phyloP scores from a whole-genome alignment of 129 eudicot genomes.

The Flaveria bidentis region DNA sequence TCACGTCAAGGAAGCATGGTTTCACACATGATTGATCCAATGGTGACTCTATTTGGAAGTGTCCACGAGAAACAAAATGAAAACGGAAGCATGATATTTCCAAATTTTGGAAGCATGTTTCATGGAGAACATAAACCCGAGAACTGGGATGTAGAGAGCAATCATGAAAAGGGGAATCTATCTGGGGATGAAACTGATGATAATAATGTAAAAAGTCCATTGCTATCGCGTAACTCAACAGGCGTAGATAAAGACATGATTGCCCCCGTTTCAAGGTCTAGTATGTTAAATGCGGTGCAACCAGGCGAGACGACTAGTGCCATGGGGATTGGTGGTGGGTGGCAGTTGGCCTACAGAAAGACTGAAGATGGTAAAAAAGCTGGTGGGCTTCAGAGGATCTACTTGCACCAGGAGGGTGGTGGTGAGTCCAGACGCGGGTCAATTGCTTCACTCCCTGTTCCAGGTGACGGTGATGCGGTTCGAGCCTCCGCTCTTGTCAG shows the following conservation, averaged over 20 bases:
- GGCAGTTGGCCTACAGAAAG: conserved; percentile 84
- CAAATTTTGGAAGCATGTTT: conserved; percentile 74
- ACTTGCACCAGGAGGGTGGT: conserved; percentile 68
- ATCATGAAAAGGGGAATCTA: conserved; percentile 41
- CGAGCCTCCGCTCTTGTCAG: conserved; percentile 91
- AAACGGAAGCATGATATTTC: conserved; percentile 59
- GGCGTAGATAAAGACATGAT: conserved; percentile 44
- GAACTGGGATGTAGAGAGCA: conserved; percentile 66
- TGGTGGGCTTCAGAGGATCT: conserved; percentile 73
- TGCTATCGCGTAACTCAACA: conserved; percentile 59
- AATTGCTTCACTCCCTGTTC: conserved; percentile 46
- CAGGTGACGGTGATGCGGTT: conserved; percentile 53
- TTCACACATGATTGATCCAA: conserved; percentile 60
- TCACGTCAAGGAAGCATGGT: conserved; percentile 70
- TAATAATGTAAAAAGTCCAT: conserved; percentile 52
- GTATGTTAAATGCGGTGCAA: conserved; percentile 39
- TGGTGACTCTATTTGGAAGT: conserved; percentile 81
- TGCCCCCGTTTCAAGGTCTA: conserved; percentile 33
- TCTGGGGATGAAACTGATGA: conserved; percentile 56
- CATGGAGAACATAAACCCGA: conserved; percentile 46
- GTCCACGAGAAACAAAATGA: conserved; percentile 77
- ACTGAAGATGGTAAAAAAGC: conserved; percentile 53
- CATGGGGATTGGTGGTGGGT: conserved; percentile 93
- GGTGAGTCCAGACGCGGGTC: conserved; percentile 67
- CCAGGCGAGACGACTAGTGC: conserved; percentile 53